Evolutionary conservation across 164 flowering plant species (phyloP).

Genomic region (Litsea cubeba): DNA sequence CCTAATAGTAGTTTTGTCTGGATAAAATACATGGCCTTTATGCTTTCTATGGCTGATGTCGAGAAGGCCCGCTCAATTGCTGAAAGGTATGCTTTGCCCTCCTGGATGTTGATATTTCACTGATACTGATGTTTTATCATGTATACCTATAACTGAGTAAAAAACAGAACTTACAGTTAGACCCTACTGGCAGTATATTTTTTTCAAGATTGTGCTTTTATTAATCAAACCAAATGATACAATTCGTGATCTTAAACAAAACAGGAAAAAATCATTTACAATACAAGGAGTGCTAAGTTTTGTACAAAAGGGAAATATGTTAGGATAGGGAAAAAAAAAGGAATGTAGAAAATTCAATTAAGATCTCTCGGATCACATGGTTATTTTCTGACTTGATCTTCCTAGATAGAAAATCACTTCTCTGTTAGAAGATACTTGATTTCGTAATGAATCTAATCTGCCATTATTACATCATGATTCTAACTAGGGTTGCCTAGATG

Average conservation of each 20-base stretch:
- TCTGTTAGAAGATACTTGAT: no score
- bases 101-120: not conserved
- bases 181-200: not conserved
- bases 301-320: no score
- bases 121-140: not conserved
- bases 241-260: no score
- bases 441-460: no score
- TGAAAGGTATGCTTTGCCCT: conserved; percentile 58
- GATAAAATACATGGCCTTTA: conserved; percentile 85
- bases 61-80: conserved; percentile 89
- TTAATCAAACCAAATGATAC: no score
- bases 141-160: not conserved
- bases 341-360: not conserved
- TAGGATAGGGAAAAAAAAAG: not conserved
- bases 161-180: not conserved
- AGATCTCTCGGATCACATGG: not conserved
- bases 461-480: no score
- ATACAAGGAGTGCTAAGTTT: no score
- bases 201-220: not conserved
- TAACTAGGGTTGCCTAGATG: no score
- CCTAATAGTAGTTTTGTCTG: conserved; percentile 90
- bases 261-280: no score
- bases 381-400: not conserved
- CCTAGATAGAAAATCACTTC: not conserved
- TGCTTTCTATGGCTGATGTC: conserved; percentile 61